phyloP scores from a whole-genome alignment of 305 asterid species.

The Fraxinus nigra region DNA sequence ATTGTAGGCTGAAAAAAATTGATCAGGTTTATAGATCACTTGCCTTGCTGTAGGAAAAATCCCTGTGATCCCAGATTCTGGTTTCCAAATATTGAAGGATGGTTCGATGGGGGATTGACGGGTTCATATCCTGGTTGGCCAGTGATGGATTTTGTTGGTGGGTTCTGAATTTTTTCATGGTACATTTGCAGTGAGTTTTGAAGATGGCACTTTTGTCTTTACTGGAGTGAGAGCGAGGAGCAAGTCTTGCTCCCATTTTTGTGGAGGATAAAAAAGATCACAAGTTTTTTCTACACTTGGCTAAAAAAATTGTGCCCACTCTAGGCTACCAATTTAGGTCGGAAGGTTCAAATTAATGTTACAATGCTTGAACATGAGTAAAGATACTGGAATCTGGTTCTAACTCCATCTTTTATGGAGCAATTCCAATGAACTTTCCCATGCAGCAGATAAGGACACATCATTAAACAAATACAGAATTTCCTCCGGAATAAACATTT shows the following conservation, averaged over 20 bases:
- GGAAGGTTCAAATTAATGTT: neutral
- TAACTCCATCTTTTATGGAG: neutral
- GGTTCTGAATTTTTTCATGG: neutral
- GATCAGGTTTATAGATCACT: neutral
- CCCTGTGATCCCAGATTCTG: neutral
- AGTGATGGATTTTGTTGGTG: neutral
- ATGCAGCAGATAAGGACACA: neutral
- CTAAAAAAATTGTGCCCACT: neutral
- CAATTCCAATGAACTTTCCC: neutral
- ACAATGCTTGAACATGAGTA: neutral
- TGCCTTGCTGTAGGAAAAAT: neutral
- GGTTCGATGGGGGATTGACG: neutral
- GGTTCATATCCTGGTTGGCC: neutral
- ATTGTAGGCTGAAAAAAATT: neutral
- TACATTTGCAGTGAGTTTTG: neutral
- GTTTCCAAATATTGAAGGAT: neutral
- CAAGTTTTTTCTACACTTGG: neutral
- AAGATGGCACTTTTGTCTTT: neutral
- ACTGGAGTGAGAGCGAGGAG: neutral
- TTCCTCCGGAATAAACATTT: neutral
- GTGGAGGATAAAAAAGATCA: neutral
- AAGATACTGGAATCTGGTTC: neutral
- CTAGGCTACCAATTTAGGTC: neutral
- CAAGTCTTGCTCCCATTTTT: neutral
- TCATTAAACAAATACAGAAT: neutral